These are phyloP conservation scores for Colletotrichum sp. DNA, from an alignment of 2,329 filamentous ascomycete genomes.

Conservation along the genomic window DNA sequence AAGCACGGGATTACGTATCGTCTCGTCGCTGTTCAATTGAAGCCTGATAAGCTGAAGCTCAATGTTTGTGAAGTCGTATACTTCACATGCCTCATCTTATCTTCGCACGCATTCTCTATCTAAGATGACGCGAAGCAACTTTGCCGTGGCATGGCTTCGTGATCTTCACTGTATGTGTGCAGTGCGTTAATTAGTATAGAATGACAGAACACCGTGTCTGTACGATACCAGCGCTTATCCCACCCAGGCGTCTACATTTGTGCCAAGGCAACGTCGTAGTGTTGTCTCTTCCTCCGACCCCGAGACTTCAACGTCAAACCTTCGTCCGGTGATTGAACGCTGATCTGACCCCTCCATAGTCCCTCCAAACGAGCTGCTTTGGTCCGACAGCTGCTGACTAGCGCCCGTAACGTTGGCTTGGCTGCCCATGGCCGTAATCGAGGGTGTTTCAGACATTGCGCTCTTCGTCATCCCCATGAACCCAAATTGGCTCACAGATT, in stretches of 20 bases:
- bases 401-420: constrained; percentile 7
- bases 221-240: not conserved
- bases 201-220: not conserved
- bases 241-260: not conserved
- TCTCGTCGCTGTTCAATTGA: not conserved
- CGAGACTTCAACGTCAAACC: constrained; percentile 5
- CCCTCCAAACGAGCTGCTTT: not conserved
- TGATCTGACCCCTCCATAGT: constrained; percentile 5
- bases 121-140: not conserved
- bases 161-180: not conserved
- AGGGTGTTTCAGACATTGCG: constrained; percentile 10
- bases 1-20: not conserved
- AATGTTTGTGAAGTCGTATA: not conserved
- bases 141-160: not conserved
- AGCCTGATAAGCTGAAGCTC: not conserved
- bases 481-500: not conserved
- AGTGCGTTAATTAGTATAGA: not conserved
- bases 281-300: not conserved
- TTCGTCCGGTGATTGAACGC: constrained; percentile 7
- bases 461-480: constrained; percentile 14
- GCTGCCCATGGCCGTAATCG: not conserved
- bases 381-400: not conserved
- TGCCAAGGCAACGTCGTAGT: not conserved
- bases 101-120: not conserved
- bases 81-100: not conserved